Percentiles rank a stretch among this genome's conserved stretches.
Evolutionary conservation across 257 asterid species (phyloP).

Genomic region (Nicotiana noctiflora): DNA sequence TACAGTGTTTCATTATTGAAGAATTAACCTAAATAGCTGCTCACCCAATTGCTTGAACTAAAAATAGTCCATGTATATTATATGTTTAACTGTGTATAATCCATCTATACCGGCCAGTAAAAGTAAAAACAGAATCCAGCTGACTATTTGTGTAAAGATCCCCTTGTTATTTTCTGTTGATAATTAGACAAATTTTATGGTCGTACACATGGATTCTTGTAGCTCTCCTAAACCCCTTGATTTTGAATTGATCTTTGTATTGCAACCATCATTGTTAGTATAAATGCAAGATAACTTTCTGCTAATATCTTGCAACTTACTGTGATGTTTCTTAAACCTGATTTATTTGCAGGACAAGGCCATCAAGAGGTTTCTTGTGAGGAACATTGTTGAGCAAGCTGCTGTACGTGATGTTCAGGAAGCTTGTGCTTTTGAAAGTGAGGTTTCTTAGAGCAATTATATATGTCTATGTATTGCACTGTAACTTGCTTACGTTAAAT

Average conservation of each 20-base stretch:
- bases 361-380: conserved; percentile 56
- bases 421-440: conserved; percentile 57
- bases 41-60: too few species aligned
- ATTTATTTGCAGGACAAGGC: conserved; percentile 45
- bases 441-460: neutral
- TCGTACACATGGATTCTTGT: neutral
- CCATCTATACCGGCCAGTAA: too few species aligned
- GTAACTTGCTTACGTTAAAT: neutral
- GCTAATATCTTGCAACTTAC: neutral
- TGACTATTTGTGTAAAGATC: too few species aligned
- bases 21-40: too few species aligned
- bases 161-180: too few species aligned
- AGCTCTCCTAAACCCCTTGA: neutral
- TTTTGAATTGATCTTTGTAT: neutral
- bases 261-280: neutral
- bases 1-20: neutral
- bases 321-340: neutral
- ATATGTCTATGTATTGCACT: neutral
- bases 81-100: too few species aligned
- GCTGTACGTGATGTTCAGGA: conserved; percentile 70
- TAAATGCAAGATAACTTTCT: neutral
- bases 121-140: too few species aligned
- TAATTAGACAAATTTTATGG: neutral
- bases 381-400: conserved; percentile 70
- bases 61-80: too few species aligned